Base-by-base conservation (phyloP, 2,329 filamentous ascomycete genomes). In the Cordyceps militaris region DNA sequence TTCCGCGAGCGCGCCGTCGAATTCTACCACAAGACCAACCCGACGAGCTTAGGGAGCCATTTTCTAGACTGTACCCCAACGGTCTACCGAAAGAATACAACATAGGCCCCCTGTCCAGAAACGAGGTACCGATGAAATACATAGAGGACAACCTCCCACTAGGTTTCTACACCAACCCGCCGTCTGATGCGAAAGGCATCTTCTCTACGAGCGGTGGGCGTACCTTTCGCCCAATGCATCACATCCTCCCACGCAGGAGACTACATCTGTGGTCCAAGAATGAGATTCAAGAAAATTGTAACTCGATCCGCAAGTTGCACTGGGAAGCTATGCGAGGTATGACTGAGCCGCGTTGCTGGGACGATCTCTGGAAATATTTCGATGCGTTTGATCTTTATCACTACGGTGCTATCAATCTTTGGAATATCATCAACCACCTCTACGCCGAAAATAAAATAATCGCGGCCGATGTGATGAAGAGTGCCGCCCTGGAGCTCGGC, bases 321-420 rank as follows among this genome's bases (percentile, higher is more conserved):
- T 74, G 71, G 71, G 52, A 67, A 1, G 54, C 64, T 11, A 70
- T 78, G 66, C 70, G 66, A 59, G 34, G 36, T 1, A 71, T 76
- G 66, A 60, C 55, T 21, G 46, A 64, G 21, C 70, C 67, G 2
- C 16, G 65, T 28, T 66, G 57, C 60, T 76, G 71, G 66, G 69
- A 71, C 36, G 73, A 77, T 26, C 65, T 81, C 23, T 79, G 75
- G 67, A 62, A 66, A 2, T 80, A 76, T 61, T 82, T 77, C 49
- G 79, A 81, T 61, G 70, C 72, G 1, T 59, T 65, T 10, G 79
- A 81, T 51, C 66, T 82, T 28, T 81, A 77, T 64, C 49, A 70
- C 36, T 68, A 73, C 13, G 79, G 79, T 8, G 74, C 74, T 0
- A 67, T 74, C 60, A 82, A 82, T 60, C 67, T 81, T 13, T 78